Conservation (phyloP, 1,284 basidiomycete genomes). For the Phlebopus sp. region DNA sequence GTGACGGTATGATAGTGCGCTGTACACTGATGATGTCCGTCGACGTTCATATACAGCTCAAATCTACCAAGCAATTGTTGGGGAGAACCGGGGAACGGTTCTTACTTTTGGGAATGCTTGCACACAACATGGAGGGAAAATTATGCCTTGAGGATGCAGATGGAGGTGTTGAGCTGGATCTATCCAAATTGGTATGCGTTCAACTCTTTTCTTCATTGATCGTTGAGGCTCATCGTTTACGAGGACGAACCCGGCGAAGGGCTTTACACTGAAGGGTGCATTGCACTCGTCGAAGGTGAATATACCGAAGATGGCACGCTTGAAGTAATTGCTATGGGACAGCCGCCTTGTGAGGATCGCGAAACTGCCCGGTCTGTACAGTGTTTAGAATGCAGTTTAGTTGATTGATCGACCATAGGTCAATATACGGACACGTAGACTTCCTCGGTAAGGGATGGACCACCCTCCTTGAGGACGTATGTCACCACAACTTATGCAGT, state of each 20-base stretch:
- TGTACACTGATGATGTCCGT: slow-evolving; percentile 10
- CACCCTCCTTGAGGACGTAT: slow-evolving; percentile 88
- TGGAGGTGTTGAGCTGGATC: slow-evolving; percentile 86
- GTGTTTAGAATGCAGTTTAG: neutral
- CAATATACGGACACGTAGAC: slow-evolving; percentile 91
- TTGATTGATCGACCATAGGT: slow-evolving; percentile 42
- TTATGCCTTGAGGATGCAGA: slow-evolving; percentile 94
- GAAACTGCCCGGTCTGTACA: slow-evolving; percentile 68
- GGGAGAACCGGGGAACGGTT: slow-evolving; percentile 91
- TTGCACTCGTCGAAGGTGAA: slow-evolving; percentile 94
- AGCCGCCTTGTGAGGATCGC: slow-evolving; percentile 92
- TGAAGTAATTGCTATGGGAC: slow-evolving; percentile 90
- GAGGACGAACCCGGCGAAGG: slow-evolving; percentile 94
- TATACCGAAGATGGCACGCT: slow-evolving; percentile 92
- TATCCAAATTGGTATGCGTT: slow-evolving; percentile 75
- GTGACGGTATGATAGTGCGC: slow-evolving; percentile 62
- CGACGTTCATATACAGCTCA: slow-evolving; percentile 55
- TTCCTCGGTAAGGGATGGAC: slow-evolving; percentile 92
- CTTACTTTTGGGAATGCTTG: slow-evolving; percentile 91
- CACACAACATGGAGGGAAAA: slow-evolving; percentile 85
- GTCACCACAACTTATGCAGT: slow-evolving; percentile 23
- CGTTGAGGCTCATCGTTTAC: slow-evolving; percentile 8
- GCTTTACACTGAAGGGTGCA: slow-evolving; percentile 93
- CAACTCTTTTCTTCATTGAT: neutral
- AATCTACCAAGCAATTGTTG: slow-evolving; percentile 93